Evolutionary conservation across 2,329 filamentous ascomycete genomes (phyloP).

Genomic region (Pseudogymnoascus sp.): DNA sequence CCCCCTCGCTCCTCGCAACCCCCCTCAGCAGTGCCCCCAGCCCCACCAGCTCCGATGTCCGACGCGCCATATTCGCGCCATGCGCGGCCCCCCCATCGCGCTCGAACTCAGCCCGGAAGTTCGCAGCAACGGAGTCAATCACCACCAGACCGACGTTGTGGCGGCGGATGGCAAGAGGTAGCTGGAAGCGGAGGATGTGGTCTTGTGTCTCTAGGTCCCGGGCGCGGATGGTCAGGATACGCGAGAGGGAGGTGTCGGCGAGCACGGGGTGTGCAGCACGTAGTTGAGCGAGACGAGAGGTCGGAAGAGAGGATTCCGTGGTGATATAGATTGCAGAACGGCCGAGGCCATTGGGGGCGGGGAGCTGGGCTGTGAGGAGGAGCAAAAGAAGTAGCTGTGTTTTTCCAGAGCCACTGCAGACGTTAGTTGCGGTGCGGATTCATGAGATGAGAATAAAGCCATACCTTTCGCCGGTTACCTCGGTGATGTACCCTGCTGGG

Average conservation of each 20-base stretch:
- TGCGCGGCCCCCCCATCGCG: conserved; percentile 36
- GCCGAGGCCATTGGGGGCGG: conserved; percentile 60
- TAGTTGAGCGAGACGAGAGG: conserved; percentile 72
- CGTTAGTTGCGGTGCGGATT: conserved; percentile 17
- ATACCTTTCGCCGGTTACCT: conserved; percentile 84
- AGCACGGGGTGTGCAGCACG: conserved; percentile 60
- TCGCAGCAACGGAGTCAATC: conserved; percentile 87
- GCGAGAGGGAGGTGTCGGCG: conserved; percentile 25
- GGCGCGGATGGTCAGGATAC: conserved; percentile 26
- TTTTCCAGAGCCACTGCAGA: conserved; percentile 72
- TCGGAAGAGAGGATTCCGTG: conserved; percentile 80
- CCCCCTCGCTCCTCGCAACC: conserved; percentile 63
- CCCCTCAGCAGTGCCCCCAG: conserved; percentile 69
- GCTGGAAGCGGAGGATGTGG: conserved; percentile 86
- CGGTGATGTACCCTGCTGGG: conserved; percentile 72
- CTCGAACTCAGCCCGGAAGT: conserved; percentile 88
- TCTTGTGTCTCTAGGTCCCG: conserved; percentile 85
- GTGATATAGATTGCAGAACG: conserved; percentile 85
- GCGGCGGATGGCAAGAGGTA: conserved; percentile 73
- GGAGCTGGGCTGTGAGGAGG: conserved; percentile 76
- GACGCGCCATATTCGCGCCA: conserved; percentile 59
- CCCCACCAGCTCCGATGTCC: conserved; percentile 68
- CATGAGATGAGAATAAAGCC: neutral
- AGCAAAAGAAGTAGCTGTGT: conserved; percentile 86
- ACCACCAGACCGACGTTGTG: conserved; percentile 75